A percentile compares a stretch with the other conserved stretches of the same genome.
Evolutionary conservation across 192 early-diverging fungal genomes (phyloP).

Genomic region (Coemansia biformis): DNA sequence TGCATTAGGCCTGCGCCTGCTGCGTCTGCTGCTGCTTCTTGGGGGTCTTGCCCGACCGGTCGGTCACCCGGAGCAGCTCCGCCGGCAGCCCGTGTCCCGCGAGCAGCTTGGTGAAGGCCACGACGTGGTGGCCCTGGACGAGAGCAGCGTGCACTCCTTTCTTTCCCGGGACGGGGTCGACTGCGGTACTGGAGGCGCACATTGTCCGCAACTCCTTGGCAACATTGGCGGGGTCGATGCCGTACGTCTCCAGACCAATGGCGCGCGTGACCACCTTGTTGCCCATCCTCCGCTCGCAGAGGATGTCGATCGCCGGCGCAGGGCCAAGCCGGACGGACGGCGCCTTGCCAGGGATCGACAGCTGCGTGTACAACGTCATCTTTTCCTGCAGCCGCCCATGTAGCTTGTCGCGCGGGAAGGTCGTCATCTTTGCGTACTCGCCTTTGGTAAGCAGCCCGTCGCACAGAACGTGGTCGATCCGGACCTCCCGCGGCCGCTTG

Average conservation of each 20-base stretch:
- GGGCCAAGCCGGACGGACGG: constrained; percentile 21
- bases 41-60: constrained; percentile 43
- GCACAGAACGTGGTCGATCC: constrained; percentile 61
- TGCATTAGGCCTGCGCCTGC: neutral
- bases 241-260: constrained; percentile 39
- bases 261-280: constrained; percentile 44
- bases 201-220: constrained; percentile 36
- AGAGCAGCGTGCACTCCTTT: constrained; percentile 24
- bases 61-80: constrained; percentile 21
- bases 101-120: constrained; percentile 22
- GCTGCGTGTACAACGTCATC: constrained; percentile 44
- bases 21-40: constrained; percentile 13
- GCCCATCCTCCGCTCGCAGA: constrained; percentile 47
- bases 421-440: constrained; percentile 56
- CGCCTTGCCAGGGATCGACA: constrained; percentile 16
- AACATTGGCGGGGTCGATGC: constrained; percentile 23
- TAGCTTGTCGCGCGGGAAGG: constrained; percentile 58
- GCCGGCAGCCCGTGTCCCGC: constrained; percentile 24
- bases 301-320: constrained; percentile 23
- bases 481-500: constrained; percentile 54
- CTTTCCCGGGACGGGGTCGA: constrained; percentile 36
- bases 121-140: constrained; percentile 49
- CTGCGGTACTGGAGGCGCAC: constrained; percentile 44
- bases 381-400: constrained; percentile 37
- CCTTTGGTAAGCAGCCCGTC: constrained; percentile 64